Evolutionary conservation across 129 eudicot species (phyloP).

Genomic region (Ambrosia trifida): DNA sequence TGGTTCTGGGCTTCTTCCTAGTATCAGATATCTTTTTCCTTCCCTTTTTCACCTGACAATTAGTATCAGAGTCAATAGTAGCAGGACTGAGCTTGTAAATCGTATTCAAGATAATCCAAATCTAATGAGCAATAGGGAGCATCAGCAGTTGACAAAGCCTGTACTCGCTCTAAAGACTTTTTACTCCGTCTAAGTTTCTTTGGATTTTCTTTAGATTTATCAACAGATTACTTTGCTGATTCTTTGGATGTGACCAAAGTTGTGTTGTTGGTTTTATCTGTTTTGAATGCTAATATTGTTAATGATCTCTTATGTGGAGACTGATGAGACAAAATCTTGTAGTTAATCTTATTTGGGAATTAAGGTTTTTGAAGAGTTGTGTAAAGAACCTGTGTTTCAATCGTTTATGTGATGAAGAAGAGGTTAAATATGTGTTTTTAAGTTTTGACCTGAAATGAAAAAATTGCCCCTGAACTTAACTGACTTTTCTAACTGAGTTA

Average conservation of each 20-base stretch:
- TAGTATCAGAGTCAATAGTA: conserved; percentile 39
- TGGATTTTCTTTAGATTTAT: conserved; percentile 54
- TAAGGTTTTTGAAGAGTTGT: too few species aligned
- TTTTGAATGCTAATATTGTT: conserved; percentile 60
- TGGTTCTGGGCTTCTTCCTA: conserved; percentile 36
- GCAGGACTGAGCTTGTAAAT: conserved; percentile 73
- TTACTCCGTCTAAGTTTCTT: conserved; percentile 52
- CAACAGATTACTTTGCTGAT: conserved; percentile 48
- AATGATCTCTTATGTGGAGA: conserved; percentile 52
- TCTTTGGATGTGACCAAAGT: conserved; percentile 62
- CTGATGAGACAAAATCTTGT: conserved; percentile 41
- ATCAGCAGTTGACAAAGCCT: conserved; percentile 56
- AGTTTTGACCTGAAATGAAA: too few species aligned
- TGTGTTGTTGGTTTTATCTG: conserved; percentile 56
- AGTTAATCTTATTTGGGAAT: too few species aligned
- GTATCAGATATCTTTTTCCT: conserved; percentile 51
- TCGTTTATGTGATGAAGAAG: too few species aligned
- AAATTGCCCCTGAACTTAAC: too few species aligned
- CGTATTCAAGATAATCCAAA: conserved; percentile 70
- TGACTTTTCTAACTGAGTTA: too few species aligned
- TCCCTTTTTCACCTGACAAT: conserved; percentile 42
- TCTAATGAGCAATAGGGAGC: conserved; percentile 62
- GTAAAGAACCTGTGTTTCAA: too few species aligned
- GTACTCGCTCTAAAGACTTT: conserved; percentile 58
- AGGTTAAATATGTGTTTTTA: too few species aligned